Evolutionary conservation across 371 early-diverging fungal genomes (phyloP), one percentile per base, ranked within the genome.

Genomic region (Apophysomyces variabilis): DNA sequence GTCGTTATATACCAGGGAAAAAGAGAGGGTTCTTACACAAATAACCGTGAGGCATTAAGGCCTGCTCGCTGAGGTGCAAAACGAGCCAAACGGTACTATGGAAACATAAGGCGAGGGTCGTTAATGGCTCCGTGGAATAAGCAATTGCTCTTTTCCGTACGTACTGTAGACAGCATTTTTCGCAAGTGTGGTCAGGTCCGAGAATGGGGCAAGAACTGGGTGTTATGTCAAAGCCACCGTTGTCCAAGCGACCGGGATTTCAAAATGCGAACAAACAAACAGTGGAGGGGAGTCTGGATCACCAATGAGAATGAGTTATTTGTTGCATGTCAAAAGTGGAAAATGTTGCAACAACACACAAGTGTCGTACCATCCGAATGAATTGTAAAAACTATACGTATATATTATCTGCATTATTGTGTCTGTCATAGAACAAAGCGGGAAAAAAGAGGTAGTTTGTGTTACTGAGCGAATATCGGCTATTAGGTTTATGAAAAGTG

Each of bases 141-240:
- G 54, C 21, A 50, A 26, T 26, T 26, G 54, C 54, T n/a, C 9
- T 21, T 5, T 9, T 21, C 9, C 3, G 8, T 21, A 50, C 54
- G 21, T 50, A 50, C 54, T 50, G 54, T 50, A 26, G 54, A 50
- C 21, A 50, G 54, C 54, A 50, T 50, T 50, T 26, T 26, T 26
- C 32, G 32, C 46, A 18, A 50, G 21, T 21, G 21, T 21, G 54
- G 54, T 18, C 54, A 50, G 21, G 54, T 50, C 54, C n/a, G 8
- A 50, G 9, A 8, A 0, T 50, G 54, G 16, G n/a, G 32, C 32
- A 26, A 26, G 32, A 26, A 26, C 9, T 21, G 1, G 9, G 7
- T 5, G 54, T 21, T 50, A 21, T 50, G 16, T 21, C 54, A 50
- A 47, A 50, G 54, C 54, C 54, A 50, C 54, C 21, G 47, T 43